A percentile compares a stretch with the other conserved stretches of the same genome.
phyloP scores from a whole-genome alignment of 2,329 filamentous ascomycete species.

The Emericellopsis cladophorae region DNA sequence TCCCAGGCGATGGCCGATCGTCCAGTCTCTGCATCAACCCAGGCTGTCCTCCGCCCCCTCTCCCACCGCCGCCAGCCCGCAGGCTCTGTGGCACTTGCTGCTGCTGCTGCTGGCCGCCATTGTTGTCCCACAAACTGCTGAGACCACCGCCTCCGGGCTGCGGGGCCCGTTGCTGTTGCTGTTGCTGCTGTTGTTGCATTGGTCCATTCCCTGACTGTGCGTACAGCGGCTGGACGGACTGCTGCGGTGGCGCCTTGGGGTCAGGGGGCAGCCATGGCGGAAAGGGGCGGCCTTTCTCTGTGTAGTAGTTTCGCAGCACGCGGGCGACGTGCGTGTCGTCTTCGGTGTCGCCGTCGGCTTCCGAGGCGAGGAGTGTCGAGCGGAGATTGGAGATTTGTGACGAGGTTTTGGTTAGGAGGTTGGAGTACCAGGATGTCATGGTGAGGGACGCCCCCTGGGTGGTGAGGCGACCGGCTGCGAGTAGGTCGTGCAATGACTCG shows the following conservation, averaged over 20 bases:
- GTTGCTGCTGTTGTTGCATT: conserved; percentile 17
- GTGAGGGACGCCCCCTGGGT: background rate
- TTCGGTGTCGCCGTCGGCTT: conserved; percentile 60
- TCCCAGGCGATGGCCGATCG: conserved; percentile 25
- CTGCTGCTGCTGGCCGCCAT: conserved; percentile 16
- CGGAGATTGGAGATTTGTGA: conserved; percentile 53
- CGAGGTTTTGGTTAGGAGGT: conserved; percentile 52
- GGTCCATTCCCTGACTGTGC: conserved; percentile 36
- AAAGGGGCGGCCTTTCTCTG: conserved; percentile 69
- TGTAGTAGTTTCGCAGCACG: conserved; percentile 85
- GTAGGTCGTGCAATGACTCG: background rate
- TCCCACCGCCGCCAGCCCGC: conserved; percentile 25
- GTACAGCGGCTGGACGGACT: conserved; percentile 40
- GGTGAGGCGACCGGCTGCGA: too few species aligned
- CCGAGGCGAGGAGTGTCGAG: conserved; percentile 55
- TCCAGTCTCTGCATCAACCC: background rate
- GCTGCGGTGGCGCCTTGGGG: conserved; percentile 42
- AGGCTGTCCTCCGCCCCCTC: conserved; percentile 16
- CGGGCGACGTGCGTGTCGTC: conserved; percentile 94
- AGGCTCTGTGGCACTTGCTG: conserved; percentile 29
- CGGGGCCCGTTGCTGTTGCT: conserved; percentile 6
- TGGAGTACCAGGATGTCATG: conserved; percentile 77
- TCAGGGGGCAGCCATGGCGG: conserved; percentile 84
- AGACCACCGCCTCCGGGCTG: conserved; percentile 19
- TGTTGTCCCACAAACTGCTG: conserved; percentile 47